Percentiles rank a stretch among this genome's conserved stretches.
phyloP scores from a whole-genome alignment of 176 grass and related monocot genomes.

The Carex littledalei region DNA sequence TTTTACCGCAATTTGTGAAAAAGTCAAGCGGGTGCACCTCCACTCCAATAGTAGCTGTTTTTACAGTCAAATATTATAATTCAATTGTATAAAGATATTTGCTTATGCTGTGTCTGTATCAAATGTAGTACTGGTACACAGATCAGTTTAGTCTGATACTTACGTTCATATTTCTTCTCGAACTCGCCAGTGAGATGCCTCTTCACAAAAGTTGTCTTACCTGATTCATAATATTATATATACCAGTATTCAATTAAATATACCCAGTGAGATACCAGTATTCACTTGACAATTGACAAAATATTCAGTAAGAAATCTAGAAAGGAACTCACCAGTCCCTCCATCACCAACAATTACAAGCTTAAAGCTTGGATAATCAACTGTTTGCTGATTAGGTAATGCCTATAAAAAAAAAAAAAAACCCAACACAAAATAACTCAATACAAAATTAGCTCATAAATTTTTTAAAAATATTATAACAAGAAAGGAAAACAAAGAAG shows the following conservation, averaged over 20 bases:
- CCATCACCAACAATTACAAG: conserved; percentile 87
- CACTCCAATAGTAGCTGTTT: conserved; percentile 77
- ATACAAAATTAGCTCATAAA: not conserved
- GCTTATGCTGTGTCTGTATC: not conserved
- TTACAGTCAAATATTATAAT: not conserved
- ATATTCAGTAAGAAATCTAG: not conserved
- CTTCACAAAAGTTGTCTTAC: conserved; percentile 92
- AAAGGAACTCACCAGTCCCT: conserved; percentile 50
- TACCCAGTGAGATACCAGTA: conserved; percentile 55
- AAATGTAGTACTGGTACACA: not conserved
- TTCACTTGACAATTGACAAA: not conserved
- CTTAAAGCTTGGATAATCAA: conserved; percentile 87
- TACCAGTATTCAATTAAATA: not conserved
- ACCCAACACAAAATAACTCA: not conserved
- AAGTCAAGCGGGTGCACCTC: conserved; percentile 89
- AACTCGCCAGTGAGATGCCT: conserved; percentile 94
- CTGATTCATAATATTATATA: conserved; percentile 24
- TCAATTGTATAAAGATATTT: not conserved
- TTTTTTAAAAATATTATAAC: not conserved
- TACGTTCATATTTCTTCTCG: conserved; percentile 82
- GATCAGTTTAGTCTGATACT: not conserved
- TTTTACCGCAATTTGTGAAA: conserved; percentile 80
- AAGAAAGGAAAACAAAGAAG: not conserved
- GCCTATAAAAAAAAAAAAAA: conserved; percentile 32
- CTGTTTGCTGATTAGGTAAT: conserved; percentile 68